Evolutionary conservation across 768 basidiomycete species (phyloP), one percentile per base, ranked within the genome.

Genomic region (Mycena belliarum): DNA sequence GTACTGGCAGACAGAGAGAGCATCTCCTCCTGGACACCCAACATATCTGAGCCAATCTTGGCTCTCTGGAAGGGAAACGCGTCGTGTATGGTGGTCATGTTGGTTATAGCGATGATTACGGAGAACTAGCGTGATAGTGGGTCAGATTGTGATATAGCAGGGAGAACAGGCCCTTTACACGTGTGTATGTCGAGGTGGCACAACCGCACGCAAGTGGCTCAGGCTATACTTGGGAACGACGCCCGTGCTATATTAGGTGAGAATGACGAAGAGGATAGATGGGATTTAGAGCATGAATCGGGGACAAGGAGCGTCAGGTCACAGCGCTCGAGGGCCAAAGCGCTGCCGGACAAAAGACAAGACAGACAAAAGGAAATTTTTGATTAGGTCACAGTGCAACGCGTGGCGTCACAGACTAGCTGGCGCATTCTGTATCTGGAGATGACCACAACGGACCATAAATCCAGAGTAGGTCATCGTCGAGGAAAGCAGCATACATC

Each of bases 71-170:
- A n/a, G 28, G n/a, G n/a, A n/a, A 49, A 38, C 4, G 48, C 41
- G 41, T 49, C 55, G 55, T 23, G 6, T 48, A 56, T 49, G 41
- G n/a, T n/a, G n/a, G n/a, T n/a, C n/a, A n/a, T n/a, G n/a, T n/a
- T n/a, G n/a, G 14, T 23, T 42, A 43, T 43, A 37, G 33, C 29
- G 41, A 16, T n/a, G 2, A 16, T 26, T 26, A 26, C 7, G 16
- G 43, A n/a, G n/a, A n/a, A n/a, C n/a, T n/a, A n/a, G n/a, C n/a
- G 43, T 18, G 25, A 45, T 28, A 33, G 14, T 12, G 4, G 41
- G 20, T 50, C 25, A 14, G 32, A 24, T 52, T 29, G 8, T 25
- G 28, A 42, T 18, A 12, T n/a, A 44, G 11, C 12, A 16, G 50
- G 42, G 16, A 14, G 32, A 52, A 44, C 32, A 37, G 42, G 32